Base-by-base conservation (phyloP, 2,329 filamentous ascomycete genomes). In the Dactylellina drechsleri region DNA sequence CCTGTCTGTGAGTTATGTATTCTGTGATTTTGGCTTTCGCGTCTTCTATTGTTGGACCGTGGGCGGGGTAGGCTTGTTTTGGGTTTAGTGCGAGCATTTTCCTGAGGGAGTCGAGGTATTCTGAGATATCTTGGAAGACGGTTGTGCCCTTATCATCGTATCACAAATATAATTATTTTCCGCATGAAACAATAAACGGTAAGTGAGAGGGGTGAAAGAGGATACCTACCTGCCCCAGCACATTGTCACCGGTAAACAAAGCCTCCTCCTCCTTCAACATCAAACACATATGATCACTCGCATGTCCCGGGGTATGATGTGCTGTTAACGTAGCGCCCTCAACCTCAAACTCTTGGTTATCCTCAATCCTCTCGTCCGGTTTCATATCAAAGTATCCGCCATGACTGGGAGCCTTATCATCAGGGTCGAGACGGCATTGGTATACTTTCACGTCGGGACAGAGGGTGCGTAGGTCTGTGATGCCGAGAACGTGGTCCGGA, bases 211-310 rank as follows among this genome's bases (percentile, higher is more conserved):
- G 31, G 23, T 45, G 16, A 6, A 20, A 23, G n/a, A 5, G 40
- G 16, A 12, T 41, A 40, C 28, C 6, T 52, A 75, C 71, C 71
- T 75, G 91, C 0, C 93, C 93, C 1, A 97, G 85, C 1, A 97
- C 90, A 80, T 94, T 96, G 82, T 97, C 93, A 5, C 90, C 93
- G 0, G 92, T 96, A 81, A 97, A 95, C 83, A 97, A 88, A 47
- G 91, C 90, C 78, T 92, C 86, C 79, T 96, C 86, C 78, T 96
- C 91, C 53, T 89, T 86, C 3, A 96, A 82, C 4, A 93, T 81
- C 78, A 97, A 90, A 16, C 86, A 88, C 85, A 93, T 90, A 81
- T 97, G 94, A 80, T 97, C 93, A 2, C 84, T 84, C 0, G 93
- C 91, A 81, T 97, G 93, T 0, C 94, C 91, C 0, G 91, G 91